phyloP scores from a whole-genome alignment of 2,329 filamentous ascomycete genomes.

The Botryosphaeria dothidea region DNA sequence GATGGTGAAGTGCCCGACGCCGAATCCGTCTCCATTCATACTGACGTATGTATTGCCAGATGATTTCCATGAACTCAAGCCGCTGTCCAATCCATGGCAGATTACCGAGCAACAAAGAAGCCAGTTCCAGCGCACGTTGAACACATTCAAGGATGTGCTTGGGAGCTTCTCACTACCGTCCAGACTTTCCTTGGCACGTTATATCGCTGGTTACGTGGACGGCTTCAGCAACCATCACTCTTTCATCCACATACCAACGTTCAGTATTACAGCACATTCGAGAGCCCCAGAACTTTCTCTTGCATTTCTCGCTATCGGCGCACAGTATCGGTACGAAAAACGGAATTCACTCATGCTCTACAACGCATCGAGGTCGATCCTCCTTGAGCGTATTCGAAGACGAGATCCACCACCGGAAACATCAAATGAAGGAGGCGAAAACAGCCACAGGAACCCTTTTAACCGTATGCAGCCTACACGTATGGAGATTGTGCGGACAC shows the following conservation, averaged over 20 bases:
- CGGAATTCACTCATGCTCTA: not conserved
- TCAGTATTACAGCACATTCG: not conserved
- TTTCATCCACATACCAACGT: constrained; percentile 12
- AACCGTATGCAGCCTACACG: not conserved
- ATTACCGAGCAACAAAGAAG: constrained; percentile 6
- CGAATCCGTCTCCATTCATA: constrained; percentile 20
- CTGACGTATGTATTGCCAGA: not conserved
- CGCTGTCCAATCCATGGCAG: constrained; percentile 8
- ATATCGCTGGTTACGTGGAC: constrained; percentile 4
- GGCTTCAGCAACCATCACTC: constrained; percentile 10
- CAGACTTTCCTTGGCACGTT: constrained; percentile 1
- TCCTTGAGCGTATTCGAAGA: constrained; percentile 5
- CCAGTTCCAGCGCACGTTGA: not conserved
- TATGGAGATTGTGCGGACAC: constrained; percentile 25
- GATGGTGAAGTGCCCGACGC: not conserved
- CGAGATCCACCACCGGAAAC: not conserved
- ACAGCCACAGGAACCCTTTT: constrained; percentile 21
- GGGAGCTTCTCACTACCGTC: not conserved
- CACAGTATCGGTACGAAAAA: constrained; percentile 12
- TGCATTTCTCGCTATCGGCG: not conserved
- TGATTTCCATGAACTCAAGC: constrained; percentile 16
- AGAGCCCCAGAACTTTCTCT: not conserved
- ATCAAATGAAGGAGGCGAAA: not conserved
- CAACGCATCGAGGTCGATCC: not conserved
- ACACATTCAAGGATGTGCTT: not conserved